Percentiles rank a stretch among this genome's conserved stretches.
Conservation (phyloP, 176 grass and related monocot genomes). For the Oryza glaberrima region DNA sequence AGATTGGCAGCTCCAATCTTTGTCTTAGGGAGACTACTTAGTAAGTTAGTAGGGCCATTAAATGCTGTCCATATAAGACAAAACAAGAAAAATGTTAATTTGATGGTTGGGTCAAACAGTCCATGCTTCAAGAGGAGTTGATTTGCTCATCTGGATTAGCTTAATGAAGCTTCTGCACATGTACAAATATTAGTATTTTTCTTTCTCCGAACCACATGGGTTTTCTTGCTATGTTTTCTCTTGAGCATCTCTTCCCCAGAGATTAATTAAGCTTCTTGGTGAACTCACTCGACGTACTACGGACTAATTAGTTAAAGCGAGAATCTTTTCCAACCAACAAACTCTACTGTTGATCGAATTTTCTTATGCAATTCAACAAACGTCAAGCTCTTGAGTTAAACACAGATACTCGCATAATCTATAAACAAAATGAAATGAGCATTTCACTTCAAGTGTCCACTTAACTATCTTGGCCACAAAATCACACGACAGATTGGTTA, state of each 20-base stretch:
- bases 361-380: neutral
- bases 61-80: constrained; percentile 26
- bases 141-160: constrained; percentile 47
- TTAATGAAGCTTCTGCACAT: constrained; percentile 62
- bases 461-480: neutral
- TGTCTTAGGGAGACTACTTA: neutral
- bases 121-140: constrained; percentile 40
- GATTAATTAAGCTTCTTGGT: constrained; percentile 43
- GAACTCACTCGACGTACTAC: constrained; percentile 29
- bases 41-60: neutral
- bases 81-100: neutral
- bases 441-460: neutral
- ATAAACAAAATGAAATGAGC: neutral
- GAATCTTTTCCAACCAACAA: neutral
- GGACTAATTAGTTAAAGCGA: constrained; percentile 8
- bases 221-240: constrained; percentile 27
- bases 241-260: constrained; percentile 36
- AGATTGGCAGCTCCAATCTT: constrained; percentile 15
- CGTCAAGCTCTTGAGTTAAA: neutral
- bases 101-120: constrained; percentile 11
- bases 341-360: neutral
- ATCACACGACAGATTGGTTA: neutral
- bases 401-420: neutral
- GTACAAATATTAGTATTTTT: constrained; percentile 36
- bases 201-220: constrained; percentile 45